Conservation (phyloP, 148 eudicot genomes). For the Spergularia bocconei region DNA sequence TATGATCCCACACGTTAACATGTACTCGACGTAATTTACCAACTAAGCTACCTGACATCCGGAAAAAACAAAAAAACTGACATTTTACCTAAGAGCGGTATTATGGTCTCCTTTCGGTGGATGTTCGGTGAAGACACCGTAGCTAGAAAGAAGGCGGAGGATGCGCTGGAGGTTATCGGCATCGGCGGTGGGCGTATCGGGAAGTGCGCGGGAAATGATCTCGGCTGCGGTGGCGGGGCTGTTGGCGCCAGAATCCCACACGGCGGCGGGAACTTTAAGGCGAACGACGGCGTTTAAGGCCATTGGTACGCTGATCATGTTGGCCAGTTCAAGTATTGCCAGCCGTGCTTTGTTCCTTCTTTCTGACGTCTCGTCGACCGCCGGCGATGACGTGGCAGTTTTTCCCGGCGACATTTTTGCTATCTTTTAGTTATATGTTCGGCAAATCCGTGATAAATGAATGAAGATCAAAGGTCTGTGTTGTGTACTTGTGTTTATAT, state of each 20-base stretch:
- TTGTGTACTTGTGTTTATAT: too few species aligned
- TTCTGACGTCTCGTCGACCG: constrained; percentile 34
- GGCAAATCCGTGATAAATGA: too few species aligned
- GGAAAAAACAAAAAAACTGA: neutral
- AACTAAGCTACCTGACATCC: too few species aligned
- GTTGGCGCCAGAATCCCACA: constrained; percentile 44
- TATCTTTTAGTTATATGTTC: too few species aligned
- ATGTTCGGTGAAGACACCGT: constrained; percentile 47
- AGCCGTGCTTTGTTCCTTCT: constrained; percentile 41
- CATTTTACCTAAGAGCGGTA: constrained; percentile 20
- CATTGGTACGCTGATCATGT: constrained; percentile 65
- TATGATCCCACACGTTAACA: too few species aligned
- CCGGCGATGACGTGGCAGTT: neutral
- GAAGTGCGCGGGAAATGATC: constrained; percentile 29
- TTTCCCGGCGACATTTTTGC: constrained; percentile 23
- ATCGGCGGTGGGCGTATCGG: constrained; percentile 30
- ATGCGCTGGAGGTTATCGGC: constrained; percentile 48
- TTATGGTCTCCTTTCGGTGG: neutral
- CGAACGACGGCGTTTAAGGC: constrained; percentile 49
- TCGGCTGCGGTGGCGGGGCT: constrained; percentile 41
- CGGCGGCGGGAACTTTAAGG: constrained; percentile 45
- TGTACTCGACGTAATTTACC: too few species aligned
- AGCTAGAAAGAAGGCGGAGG: constrained; percentile 46
- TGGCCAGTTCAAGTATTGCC: constrained; percentile 45
- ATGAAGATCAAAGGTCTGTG: too few species aligned